These are phyloP conservation scores for Xylaria bambusicola DNA, from an alignment of 495 filamentous ascomycete genomes.

Conservation along the genomic window DNA sequence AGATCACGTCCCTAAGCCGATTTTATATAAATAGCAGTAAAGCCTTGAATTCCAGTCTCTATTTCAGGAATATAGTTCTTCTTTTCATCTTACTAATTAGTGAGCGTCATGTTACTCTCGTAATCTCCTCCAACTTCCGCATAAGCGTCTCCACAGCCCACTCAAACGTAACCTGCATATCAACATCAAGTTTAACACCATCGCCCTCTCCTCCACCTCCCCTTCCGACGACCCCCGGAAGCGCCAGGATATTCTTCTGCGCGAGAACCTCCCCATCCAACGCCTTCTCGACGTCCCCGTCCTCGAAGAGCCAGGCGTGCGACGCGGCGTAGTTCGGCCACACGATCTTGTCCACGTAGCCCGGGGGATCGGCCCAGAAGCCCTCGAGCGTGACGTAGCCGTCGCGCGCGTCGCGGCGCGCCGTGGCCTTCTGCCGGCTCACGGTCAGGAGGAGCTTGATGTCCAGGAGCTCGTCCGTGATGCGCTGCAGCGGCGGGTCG, in stretches of 20 bases:
- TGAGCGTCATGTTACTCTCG: not conserved
- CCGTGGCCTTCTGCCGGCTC: constrained; percentile 59
- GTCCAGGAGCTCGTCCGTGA: constrained; percentile 62
- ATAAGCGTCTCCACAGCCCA: constrained; percentile 59
- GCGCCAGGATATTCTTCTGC: constrained; percentile 48
- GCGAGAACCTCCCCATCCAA: constrained; percentile 46
- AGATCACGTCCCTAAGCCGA: too few species aligned
- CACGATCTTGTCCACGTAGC: constrained; percentile 91
- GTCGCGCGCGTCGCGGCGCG: constrained; percentile 67
- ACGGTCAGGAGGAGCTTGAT: constrained; percentile 75
- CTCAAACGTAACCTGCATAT: constrained; percentile 51
- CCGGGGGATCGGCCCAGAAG: constrained; percentile 92
- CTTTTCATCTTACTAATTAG: too few species aligned
- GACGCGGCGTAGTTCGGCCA: constrained; percentile 88
- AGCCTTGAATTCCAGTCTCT: too few species aligned
- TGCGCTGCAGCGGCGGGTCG: constrained; percentile 23
- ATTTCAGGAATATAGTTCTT: too few species aligned
- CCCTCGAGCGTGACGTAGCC: constrained; percentile 89
- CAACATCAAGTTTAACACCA: constrained; percentile 40
- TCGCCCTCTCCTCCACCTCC: not conserved
- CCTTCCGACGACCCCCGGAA: constrained; percentile 16
- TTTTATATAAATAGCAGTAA: too few species aligned
- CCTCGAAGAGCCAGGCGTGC: constrained; percentile 74
- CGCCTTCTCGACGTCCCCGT: constrained; percentile 60
- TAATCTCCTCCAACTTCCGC: constrained; percentile 30